These are phyloP conservation scores for rapeseed (Brassica napus) DNA, from an alignment of 345 rosid species.

Conservation along the genomic window DNA sequence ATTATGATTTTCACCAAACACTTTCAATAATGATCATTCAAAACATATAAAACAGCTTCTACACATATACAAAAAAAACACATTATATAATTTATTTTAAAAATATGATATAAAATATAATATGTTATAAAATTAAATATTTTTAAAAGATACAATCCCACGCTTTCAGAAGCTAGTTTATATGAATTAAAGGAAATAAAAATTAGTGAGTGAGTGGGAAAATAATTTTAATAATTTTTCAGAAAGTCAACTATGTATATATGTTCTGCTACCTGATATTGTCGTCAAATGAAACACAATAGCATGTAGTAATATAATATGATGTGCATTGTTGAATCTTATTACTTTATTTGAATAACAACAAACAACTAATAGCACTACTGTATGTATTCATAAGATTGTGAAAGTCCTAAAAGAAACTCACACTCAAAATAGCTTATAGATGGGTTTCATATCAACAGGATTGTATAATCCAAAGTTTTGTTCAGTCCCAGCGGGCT, in stretches of 20 bases:
- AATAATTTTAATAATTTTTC: no score
- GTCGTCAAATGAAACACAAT: background rate
- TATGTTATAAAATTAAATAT: no score
- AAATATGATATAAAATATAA: no score
- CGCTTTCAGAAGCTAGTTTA: no score
- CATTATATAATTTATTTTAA: no score
- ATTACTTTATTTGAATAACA: background rate
- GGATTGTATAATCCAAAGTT: constrained; percentile 40
- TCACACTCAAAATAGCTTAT: constrained; percentile 14
- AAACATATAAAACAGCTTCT: no score
- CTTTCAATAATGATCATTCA: no score
- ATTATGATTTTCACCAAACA: no score
- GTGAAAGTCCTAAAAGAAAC: background rate
- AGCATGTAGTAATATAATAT: background rate
- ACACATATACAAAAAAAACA: no score
- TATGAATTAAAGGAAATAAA: background rate
- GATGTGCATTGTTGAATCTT: background rate
- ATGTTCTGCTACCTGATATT: background rate
- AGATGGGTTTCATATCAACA: constrained; percentile 27
- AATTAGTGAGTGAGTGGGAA: background rate
- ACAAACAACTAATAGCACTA: background rate
- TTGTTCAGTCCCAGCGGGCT: constrained; percentile 29
- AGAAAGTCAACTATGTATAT: background rate
- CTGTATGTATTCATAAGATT: background rate
- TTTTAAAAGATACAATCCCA: no score